Percentiles rank a stretch among this genome's conserved stretches.
Evolutionary conservation across 768 basidiomycete species (phyloP).

Genomic region (Phylloporus arenicola): DNA sequence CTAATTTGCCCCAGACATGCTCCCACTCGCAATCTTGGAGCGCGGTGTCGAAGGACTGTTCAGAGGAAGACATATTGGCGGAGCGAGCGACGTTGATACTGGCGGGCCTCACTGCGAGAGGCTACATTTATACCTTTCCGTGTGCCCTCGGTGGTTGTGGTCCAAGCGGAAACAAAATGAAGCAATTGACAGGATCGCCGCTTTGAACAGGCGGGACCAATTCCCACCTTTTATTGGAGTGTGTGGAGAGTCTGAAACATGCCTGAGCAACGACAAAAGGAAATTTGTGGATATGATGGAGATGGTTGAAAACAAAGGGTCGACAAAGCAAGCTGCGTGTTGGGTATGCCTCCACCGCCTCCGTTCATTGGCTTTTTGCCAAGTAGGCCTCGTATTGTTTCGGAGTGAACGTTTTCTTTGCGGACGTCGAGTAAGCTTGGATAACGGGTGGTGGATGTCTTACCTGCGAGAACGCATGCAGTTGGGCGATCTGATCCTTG

Average conservation of each 20-base stretch:
- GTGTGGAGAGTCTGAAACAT: not conserved
- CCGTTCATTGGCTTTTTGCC: constrained; percentile 27
- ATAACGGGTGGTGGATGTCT: constrained; percentile 1
- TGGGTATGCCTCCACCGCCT: not conserved
- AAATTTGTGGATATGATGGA: not conserved
- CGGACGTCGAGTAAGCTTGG: not conserved
- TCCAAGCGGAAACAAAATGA: constrained; percentile 2
- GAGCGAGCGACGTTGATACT: not conserved
- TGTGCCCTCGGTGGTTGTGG: no score
- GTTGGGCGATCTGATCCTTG: constrained; percentile 67
- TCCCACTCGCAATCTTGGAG: constrained; percentile 3
- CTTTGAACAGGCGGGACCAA: not conserved
- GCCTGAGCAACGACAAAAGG: not conserved
- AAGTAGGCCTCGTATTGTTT: constrained; percentile 54
- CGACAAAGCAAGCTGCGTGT: not conserved
- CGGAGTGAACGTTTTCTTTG: constrained; percentile 69
- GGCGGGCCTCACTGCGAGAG: not conserved
- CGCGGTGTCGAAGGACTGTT: not conserved
- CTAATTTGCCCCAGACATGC: not conserved
- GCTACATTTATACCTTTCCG: not conserved
- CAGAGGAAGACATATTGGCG: constrained; percentile 13
- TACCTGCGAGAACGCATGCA: constrained; percentile 90
- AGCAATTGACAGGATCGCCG: not conserved
- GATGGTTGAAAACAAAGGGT: constrained; percentile 5
- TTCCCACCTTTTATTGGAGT: not conserved